Conservation (phyloP, 768 basidiomycete genomes). For the Collybiopsis confluens region DNA sequence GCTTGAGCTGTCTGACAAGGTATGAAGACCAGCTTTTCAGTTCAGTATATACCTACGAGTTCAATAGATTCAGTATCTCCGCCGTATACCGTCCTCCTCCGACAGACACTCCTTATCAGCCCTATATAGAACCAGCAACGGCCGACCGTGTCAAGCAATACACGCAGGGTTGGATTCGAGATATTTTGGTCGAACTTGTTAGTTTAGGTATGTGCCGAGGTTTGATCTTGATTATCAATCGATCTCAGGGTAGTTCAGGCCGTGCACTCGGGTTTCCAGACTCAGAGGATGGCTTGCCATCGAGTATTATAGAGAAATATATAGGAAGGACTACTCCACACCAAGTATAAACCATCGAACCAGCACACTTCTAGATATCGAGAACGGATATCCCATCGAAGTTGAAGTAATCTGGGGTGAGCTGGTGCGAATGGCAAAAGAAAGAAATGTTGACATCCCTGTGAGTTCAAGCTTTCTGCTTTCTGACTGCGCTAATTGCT, state of each 20-base stretch:
- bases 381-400: slow-evolving; percentile 44
- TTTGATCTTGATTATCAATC: not conserved
- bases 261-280: slow-evolving; percentile 22
- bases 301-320: slow-evolving; percentile 21
- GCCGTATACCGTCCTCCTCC: slow-evolving; percentile 31
- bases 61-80: slow-evolving; percentile 21
- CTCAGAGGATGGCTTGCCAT: slow-evolving; percentile 25
- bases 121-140: slow-evolving; percentile 24
- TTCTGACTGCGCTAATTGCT: no score
- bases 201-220: slow-evolving; percentile 21
- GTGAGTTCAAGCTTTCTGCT: not conserved
- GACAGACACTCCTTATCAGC: slow-evolving; percentile 17
- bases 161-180: slow-evolving; percentile 32
- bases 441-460: slow-evolving; percentile 33
- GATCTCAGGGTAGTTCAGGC: slow-evolving; percentile 20
- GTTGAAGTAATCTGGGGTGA: slow-evolving; percentile 65
- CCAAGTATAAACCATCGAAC: not conserved
- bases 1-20: slow-evolving; percentile 30
- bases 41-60: not conserved
- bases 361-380: slow-evolving; percentile 1
- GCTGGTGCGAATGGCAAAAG: slow-evolving; percentile 48
- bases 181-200: slow-evolving; percentile 36
- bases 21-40: not conserved
- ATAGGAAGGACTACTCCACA: slow-evolving; percentile 11
- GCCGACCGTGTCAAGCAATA: slow-evolving; percentile 26